Base-by-base conservation (phyloP, 2,329 filamentous ascomycete species). In the Alternaria rosae region DNA sequence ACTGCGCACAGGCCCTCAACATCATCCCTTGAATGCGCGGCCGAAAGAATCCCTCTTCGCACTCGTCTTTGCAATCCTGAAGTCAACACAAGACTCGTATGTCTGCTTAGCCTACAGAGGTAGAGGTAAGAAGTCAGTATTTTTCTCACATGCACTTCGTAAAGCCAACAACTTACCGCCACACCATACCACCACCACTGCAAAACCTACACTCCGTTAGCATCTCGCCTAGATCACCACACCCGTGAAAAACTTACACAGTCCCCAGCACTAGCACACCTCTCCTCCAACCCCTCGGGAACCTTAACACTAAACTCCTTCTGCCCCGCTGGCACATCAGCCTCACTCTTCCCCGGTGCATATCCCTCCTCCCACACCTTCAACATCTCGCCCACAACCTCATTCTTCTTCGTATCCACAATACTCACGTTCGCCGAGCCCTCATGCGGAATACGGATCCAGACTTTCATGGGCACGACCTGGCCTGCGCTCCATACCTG, bases 141-240 rank as follows among this genome's bases (percentile, higher is more conserved):
- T n/a, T n/a, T n/a, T n/a, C n/a, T n/a, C n/a, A n/a, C n/a, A n/a
- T n/a, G n/a, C n/a, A n/a, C n/a, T n/a, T n/a, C n/a, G n/a, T n/a
- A n/a, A n/a, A n/a, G n/a, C n/a, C n/a, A n/a, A n/a, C n/a, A n/a
- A n/a, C n/a, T n/a, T n/a, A n/a, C n/a, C 57, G 77, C 79, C 8
- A 76, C 76, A 5, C 86, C 86, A 65, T 86, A 83, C 87, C 87
- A 89, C 75, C 83, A 88, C 86, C 87, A 88, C 76, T 89, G 87
- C 58, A 89, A 69, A 83, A 85, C 58, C 54, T 67, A 25, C 47
- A 42, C 25, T 2, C 5, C 10, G 45, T 63, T 42, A 61, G 57
- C 42, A 15, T 13, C 6, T 21, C 20, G 1, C 6, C 2, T 13
- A 35, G 8, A 20, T 10, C n/a, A n/a, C 21, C 12, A 2, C 12